Evolutionary conservation across 116 monocot species (phyloP).

Genomic region (Trichopus zeylanicus): DNA sequence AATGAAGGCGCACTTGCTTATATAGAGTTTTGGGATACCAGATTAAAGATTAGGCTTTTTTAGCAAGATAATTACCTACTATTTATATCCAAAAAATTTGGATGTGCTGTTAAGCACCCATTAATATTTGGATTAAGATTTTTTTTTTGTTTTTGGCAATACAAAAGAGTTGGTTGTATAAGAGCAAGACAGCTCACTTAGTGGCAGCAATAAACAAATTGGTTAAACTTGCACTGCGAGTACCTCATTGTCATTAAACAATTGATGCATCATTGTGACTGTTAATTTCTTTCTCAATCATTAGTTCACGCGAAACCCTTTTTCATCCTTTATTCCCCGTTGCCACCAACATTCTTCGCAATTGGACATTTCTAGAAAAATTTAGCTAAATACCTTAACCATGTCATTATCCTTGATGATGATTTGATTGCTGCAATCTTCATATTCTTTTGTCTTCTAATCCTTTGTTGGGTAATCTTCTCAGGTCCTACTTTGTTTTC

Average conservation of each 20-base stretch:
- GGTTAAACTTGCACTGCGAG: conserved; percentile 8
- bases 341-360: neutral
- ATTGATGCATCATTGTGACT: conserved; percentile 16
- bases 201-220: too few relatives aligned
- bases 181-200: too few relatives aligned
- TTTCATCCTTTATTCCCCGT: conserved; percentile 8
- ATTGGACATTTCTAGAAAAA: neutral
- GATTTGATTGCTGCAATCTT: conserved; percentile 1
- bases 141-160: too few relatives aligned
- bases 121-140: too few relatives aligned
- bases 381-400: conserved; percentile 1
- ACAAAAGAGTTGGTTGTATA: too few relatives aligned
- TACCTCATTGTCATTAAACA: conserved; percentile 15
- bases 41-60: too few relatives aligned
- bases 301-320: conserved; percentile 12
- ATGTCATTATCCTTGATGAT: conserved; percentile 13
- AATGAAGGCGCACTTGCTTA: too few relatives aligned
- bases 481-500: too few relatives aligned
- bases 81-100: too few relatives aligned
- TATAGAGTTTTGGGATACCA: too few relatives aligned
- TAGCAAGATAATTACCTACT: too few relatives aligned
- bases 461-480: conserved; percentile 14
- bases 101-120: too few relatives aligned
- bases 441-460: conserved; percentile 4
- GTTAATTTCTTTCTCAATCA: conserved; percentile 23